phyloP scores from a whole-genome alignment of 371 early-diverging fungal species.

The Circinella umbellata region DNA sequence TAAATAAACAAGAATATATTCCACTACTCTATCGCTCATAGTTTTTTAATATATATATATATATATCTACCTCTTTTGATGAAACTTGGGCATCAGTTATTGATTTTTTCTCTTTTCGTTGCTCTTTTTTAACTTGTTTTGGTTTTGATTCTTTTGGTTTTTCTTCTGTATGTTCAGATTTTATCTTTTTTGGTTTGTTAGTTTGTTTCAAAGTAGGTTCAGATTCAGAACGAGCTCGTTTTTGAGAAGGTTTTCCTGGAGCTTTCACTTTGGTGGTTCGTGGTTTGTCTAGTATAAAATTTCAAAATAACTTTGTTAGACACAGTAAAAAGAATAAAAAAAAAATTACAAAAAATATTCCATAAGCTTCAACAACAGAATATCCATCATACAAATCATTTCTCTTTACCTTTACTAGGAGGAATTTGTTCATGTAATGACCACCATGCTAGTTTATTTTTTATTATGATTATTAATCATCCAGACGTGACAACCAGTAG shows the following conservation, averaged over 20 bases:
- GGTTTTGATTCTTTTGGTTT: neutral
- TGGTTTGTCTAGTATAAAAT: neutral
- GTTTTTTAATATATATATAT: no score
- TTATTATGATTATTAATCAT: no score
- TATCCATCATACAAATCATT: neutral
- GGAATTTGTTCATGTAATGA: constrained; percentile 55
- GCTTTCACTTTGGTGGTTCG: constrained; percentile 26
- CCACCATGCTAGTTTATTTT: constrained; percentile 60
- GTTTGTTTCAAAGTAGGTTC: neutral
- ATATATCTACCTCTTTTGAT: neutral
- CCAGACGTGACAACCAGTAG: no score
- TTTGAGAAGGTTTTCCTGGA: constrained; percentile 6
- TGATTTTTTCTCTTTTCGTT: neutral
- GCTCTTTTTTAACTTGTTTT: constrained; percentile 3
- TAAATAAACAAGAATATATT: neutral
- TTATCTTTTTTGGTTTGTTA: constrained; percentile 15
- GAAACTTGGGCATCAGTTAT: neutral
- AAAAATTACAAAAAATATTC: no score
- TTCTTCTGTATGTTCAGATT: neutral
- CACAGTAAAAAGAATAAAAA: no score
- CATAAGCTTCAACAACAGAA: no score
- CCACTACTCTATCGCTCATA: no score
- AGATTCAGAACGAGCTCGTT: neutral
- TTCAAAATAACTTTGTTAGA: neutral
- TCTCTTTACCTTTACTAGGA: constrained; percentile 42